Conservation (phyloP, 148 eudicot genomes). For the Camellia japonica region DNA sequence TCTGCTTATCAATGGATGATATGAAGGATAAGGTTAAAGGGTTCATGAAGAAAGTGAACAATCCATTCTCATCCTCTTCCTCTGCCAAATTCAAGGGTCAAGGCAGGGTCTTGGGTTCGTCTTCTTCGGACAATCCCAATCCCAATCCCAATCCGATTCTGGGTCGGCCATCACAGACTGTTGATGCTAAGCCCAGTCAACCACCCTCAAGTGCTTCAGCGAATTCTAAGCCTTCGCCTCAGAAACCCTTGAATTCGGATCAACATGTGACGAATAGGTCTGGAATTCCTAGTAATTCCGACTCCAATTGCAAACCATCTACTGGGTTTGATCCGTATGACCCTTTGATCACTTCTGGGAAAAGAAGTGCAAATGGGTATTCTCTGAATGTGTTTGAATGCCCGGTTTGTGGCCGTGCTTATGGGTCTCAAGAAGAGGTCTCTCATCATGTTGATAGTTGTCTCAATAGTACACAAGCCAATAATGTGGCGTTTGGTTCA, state of each 20-base stretch:
- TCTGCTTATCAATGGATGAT: conserved; percentile 46
- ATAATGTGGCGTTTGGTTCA: conserved; percentile 17
- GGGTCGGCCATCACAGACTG: conserved; percentile 23
- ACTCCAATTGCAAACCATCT: conserved; percentile 16
- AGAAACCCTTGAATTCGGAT: conserved; percentile 31
- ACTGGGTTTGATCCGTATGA: conserved; percentile 81
- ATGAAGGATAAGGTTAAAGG: conserved; percentile 87
- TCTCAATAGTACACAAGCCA: conserved; percentile 31
- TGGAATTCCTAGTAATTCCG: conserved; percentile 6
- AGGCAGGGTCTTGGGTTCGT: conserved; percentile 77
- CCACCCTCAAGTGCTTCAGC: conserved; percentile 12
- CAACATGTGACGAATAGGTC: conserved; percentile 16
- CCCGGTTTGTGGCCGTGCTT: conserved; percentile 74
- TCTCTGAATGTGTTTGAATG: conserved; percentile 80
- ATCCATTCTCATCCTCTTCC: conserved; percentile 56
- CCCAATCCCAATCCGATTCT: conserved; percentile 23
- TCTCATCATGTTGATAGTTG: conserved; percentile 75
- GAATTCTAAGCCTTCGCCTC: conserved; percentile 44
- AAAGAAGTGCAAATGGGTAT: conserved; percentile 68
- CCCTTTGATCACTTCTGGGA: conserved; percentile 68
- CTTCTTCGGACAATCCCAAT: conserved; percentile 39
- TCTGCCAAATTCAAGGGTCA: conserved; percentile 84
- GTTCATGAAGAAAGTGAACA: conserved; percentile 90
- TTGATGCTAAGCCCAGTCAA: conserved; percentile 28
- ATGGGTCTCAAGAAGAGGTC: conserved; percentile 75